A percentile compares a stretch with the other conserved stretches of the same genome.
These are phyloP conservation scores for Neospermospora avenae DNA, from an alignment of 2,329 filamentous ascomycete species.

Conservation along the genomic window DNA sequence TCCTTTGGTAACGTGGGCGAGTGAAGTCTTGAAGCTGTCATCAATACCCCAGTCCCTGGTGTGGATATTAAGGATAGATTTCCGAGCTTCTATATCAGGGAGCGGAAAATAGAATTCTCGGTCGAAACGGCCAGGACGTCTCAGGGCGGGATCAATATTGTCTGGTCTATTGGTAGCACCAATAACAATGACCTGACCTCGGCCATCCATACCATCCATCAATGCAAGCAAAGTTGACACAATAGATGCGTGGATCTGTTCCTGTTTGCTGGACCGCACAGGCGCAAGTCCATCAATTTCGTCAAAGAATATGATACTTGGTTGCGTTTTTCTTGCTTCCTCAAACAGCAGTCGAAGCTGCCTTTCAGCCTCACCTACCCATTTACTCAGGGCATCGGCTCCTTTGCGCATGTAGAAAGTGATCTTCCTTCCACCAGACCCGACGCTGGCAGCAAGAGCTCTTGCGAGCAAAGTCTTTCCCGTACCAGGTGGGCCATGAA, in stretches of 20 bases:
- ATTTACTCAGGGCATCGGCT: constrained; percentile 95
- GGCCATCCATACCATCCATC: constrained; percentile 98
- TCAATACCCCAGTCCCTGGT: constrained; percentile 90
- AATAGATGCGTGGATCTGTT: constrained; percentile 97
- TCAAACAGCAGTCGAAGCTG: constrained; percentile 92
- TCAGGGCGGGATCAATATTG: constrained; percentile 92
- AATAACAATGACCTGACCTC: constrained; percentile 96
- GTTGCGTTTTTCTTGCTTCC: constrained; percentile 91
- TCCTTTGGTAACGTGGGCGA: constrained; percentile 88
- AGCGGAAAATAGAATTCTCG: constrained; percentile 97
- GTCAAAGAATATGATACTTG: constrained; percentile 99
- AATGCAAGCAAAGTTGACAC: constrained; percentile 89
- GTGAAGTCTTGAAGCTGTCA: constrained; percentile 72
- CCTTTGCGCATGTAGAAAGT: constrained; percentile 99
- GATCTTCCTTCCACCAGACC: constrained; percentile 85
- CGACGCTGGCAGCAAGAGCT: constrained; percentile 87
- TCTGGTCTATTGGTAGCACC: constrained; percentile 97
- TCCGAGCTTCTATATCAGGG: constrained; percentile 74
- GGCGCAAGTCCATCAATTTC: constrained; percentile 97
- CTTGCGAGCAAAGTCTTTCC: constrained; percentile 93
- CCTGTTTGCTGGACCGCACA: constrained; percentile 94
- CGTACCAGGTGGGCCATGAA: constrained; percentile 94
- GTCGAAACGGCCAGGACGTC: constrained; percentile 91
- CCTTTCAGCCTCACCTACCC: constrained; percentile 97
- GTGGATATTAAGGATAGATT: constrained; percentile 90